These are phyloP conservation scores for Meyerozyma elateridarum DNA, from an alignment of 1,139 yeast species.

Conservation along the genomic window DNA sequence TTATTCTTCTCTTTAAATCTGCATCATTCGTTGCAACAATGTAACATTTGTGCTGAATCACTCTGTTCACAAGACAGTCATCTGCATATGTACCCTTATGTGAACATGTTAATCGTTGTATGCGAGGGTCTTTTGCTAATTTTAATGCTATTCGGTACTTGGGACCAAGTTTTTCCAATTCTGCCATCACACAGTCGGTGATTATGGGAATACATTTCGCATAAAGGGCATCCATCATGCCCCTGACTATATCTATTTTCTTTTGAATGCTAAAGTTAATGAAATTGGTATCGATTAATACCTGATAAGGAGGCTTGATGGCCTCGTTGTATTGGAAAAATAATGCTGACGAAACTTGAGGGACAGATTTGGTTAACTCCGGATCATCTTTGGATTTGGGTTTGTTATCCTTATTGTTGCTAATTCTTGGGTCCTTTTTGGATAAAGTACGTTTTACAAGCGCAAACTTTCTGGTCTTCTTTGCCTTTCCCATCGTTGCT, in stretches of 20 bases:
- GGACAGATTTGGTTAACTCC: conserved; percentile 77
- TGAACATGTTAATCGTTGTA: conserved; percentile 78
- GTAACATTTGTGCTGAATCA: conserved; percentile 92
- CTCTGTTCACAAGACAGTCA: conserved; percentile 91
- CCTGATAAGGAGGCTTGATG: conserved; percentile 94
- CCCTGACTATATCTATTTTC: conserved; percentile 86
- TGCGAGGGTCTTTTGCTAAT: conserved; percentile 90
- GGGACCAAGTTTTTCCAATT: conserved; percentile 91
- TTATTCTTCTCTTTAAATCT: conserved; percentile 86
- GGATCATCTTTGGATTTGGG: conserved; percentile 53
- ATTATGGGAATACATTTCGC: conserved; percentile 95
- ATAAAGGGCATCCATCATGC: conserved; percentile 91
- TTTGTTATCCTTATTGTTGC: conserved; percentile 19
- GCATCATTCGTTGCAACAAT: conserved; percentile 98
- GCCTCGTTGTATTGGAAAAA: conserved; percentile 94
- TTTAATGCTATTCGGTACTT: conserved; percentile 88
- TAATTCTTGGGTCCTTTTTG: conserved; percentile 66
- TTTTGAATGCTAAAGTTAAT: conserved; percentile 94
- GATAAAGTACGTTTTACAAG: conserved; percentile 76
- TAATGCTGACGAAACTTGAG: conserved; percentile 92
- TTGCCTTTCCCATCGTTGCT: conserved; percentile 82
- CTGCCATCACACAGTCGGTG: conserved; percentile 98
- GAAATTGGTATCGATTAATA: conserved; percentile 91
- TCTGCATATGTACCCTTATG: conserved; percentile 98
- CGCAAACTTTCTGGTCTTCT: conserved; percentile 96